These are phyloP conservation scores for Pyricularia grisea DNA, from an alignment of 2,329 filamentous ascomycete genomes.

Conservation along the genomic window DNA sequence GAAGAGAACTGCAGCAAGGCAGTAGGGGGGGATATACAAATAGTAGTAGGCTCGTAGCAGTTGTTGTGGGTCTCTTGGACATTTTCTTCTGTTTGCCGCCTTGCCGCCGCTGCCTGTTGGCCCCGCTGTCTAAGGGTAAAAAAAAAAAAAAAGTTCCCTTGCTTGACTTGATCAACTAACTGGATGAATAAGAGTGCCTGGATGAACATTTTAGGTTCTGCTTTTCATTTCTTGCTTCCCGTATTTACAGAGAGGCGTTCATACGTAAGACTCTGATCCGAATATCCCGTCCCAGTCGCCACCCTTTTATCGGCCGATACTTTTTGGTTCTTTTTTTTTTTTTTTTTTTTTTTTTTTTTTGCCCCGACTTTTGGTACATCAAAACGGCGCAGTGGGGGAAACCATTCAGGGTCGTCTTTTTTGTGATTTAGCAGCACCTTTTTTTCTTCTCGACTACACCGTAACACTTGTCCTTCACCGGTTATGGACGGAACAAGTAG, in stretches of 20 bases:
- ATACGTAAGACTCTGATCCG: neutral
- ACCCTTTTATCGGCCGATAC: neutral
- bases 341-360: neutral
- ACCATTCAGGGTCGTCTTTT: neutral
- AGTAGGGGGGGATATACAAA: too few species aligned
- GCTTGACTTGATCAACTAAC: neutral
- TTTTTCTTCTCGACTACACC: neutral
- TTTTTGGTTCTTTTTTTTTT: too few species aligned
- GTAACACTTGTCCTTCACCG: neutral
- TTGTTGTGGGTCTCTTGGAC: neutral
- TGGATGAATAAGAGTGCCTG: neutral
- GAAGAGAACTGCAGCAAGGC: neutral
- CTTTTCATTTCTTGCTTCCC: neutral
- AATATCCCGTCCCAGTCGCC: neutral
- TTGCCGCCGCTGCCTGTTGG: neutral
- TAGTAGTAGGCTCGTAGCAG: neutral
- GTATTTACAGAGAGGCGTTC: neutral
- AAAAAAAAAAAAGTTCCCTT: neutral
- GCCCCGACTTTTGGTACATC: neutral
- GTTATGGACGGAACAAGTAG: constrained; percentile 15
- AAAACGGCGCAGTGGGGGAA: neutral
- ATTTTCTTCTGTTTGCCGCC: neutral
- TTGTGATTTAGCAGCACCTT: neutral
- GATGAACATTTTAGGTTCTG: neutral
- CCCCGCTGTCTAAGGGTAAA: neutral